Percentiles rank a stretch among this genome's conserved stretches.
Conservation (phyloP, 2,329 filamentous ascomycete genomes). For the Beauveria brongniartii region DNA sequence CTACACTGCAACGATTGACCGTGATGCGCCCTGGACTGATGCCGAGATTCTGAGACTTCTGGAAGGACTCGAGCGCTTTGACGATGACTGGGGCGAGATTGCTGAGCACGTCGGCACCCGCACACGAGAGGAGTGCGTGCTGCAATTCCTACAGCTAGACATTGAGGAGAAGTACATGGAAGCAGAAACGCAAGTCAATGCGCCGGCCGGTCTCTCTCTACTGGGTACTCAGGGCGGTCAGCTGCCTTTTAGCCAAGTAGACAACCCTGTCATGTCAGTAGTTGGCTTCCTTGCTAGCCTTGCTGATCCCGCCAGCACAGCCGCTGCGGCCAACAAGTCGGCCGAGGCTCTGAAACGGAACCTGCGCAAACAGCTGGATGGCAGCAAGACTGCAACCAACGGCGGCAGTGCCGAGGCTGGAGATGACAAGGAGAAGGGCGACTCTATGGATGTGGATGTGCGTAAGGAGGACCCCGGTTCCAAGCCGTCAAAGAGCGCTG, state of each 20-base stretch:
- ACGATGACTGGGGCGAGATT: slow-evolving; percentile 93
- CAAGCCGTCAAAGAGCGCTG: slow-evolving; percentile 36
- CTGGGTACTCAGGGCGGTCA: slow-evolving; percentile 68
- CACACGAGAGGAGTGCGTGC: slow-evolving; percentile 89
- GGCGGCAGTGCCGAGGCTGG: slow-evolving; percentile 31
- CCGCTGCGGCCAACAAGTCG: slow-evolving; percentile 80
- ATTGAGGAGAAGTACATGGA: slow-evolving; percentile 98
- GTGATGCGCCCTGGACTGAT: slow-evolving; percentile 85
- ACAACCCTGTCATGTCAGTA: slow-evolving; percentile 95
- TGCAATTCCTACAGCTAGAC: slow-evolving; percentile 92
- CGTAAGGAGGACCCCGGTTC: slow-evolving; percentile 43
- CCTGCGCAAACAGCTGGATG: slow-evolving; percentile 70
- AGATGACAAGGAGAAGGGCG: slow-evolving; percentile 47
- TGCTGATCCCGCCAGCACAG: slow-evolving; percentile 81
- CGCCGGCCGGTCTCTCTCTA: slow-evolving; percentile 52
- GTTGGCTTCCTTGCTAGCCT: slow-evolving; percentile 89
- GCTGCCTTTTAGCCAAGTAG: slow-evolving; percentile 81
- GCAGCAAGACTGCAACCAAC: slow-evolving; percentile 35
- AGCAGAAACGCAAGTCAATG: slow-evolving; percentile 49
- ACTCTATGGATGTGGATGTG: slow-evolving; percentile 58
- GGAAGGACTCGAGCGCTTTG: slow-evolving; percentile 84
- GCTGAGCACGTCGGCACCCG: slow-evolving; percentile 86
- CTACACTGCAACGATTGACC: slow-evolving; percentile 69
- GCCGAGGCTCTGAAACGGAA: slow-evolving; percentile 78
- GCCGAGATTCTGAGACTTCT: slow-evolving; percentile 81